Conservation (phyloP, 179 eudicot genomes). For the Vitellaria paradoxa region DNA sequence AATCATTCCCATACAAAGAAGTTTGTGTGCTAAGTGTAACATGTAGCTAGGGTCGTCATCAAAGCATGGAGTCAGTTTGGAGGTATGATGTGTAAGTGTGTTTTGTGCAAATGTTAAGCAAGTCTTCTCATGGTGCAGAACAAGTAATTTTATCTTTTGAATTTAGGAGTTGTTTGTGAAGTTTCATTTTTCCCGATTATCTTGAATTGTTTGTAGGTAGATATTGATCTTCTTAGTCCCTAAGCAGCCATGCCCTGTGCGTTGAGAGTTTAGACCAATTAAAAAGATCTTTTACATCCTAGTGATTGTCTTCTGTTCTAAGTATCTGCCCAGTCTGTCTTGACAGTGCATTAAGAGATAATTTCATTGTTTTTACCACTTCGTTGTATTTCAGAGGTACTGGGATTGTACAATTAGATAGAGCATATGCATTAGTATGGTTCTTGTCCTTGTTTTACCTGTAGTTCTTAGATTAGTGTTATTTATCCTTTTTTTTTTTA, state of each 20-base stretch:
- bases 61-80: background rate
- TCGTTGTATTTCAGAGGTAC: background rate
- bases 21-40: no score
- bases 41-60: background rate
- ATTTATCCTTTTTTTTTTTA: background rate
- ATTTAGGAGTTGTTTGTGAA: background rate
- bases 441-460: background rate
- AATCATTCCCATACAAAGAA: background rate
- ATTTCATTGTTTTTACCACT: background rate
- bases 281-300: background rate
- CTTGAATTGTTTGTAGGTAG: background rate
- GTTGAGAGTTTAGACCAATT: background rate
- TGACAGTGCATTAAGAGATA: background rate
- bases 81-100: background rate
- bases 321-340: background rate
- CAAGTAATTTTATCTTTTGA: background rate
- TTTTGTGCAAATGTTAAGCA: no score
- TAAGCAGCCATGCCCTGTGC: background rate
- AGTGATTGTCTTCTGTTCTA: background rate
- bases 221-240: background rate
- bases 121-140: background rate
- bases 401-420: conserved; percentile 4
- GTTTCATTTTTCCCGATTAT: background rate
- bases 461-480: background rate
- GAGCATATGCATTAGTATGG: background rate